These are phyloP conservation scores for Colletotrichum euphorbiae DNA, from an alignment of 2,329 filamentous ascomycete species.

Conservation along the genomic window DNA sequence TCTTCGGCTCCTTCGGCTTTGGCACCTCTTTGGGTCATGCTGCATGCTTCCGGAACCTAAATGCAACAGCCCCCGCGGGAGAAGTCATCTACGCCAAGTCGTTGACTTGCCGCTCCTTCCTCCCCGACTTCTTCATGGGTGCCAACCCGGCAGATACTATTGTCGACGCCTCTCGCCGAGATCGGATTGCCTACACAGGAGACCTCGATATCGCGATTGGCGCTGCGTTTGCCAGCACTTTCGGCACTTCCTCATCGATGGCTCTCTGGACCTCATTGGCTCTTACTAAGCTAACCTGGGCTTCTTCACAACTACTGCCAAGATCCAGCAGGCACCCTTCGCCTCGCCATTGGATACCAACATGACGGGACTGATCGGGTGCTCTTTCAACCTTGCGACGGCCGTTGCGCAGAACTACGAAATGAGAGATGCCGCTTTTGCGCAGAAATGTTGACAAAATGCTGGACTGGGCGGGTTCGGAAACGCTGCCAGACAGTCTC, in stretches of 20 bases:
- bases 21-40: slow-evolving; percentile 48
- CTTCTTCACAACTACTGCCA: slow-evolving; percentile 48
- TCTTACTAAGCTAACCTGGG: slow-evolving; percentile 46
- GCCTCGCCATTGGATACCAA: slow-evolving; percentile 41
- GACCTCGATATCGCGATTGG: slow-evolving; percentile 47
- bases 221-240: slow-evolving; percentile 46
- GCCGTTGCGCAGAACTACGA: slow-evolving; percentile 46
- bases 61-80: slow-evolving; percentile 23
- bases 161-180: slow-evolving; percentile 51
- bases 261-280: slow-evolving; percentile 42
- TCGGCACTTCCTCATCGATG: slow-evolving; percentile 44
- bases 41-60: slow-evolving; percentile 44
- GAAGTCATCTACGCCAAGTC: slow-evolving; percentile 43
- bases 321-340: slow-evolving; percentile 47
- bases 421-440: slow-evolving; percentile 45
- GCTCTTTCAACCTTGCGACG: slow-evolving; percentile 50
- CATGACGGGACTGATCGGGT: slow-evolving; percentile 49
- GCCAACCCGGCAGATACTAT: slow-evolving; percentile 48
- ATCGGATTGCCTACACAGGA: slow-evolving; percentile 49
- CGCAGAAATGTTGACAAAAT: slow-evolving; percentile 45
- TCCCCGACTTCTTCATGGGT: slow-evolving; percentile 50
- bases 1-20: slow-evolving; percentile 48
- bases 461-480: slow-evolving; percentile 51
- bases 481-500: slow-evolving; percentile 42
- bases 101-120: slow-evolving; percentile 45